A percentile compares a stretch with the other conserved stretches of the same genome.
phyloP scores from a whole-genome alignment of 2,329 filamentous ascomycete genomes.

The Verticillium klebahnii region DNA sequence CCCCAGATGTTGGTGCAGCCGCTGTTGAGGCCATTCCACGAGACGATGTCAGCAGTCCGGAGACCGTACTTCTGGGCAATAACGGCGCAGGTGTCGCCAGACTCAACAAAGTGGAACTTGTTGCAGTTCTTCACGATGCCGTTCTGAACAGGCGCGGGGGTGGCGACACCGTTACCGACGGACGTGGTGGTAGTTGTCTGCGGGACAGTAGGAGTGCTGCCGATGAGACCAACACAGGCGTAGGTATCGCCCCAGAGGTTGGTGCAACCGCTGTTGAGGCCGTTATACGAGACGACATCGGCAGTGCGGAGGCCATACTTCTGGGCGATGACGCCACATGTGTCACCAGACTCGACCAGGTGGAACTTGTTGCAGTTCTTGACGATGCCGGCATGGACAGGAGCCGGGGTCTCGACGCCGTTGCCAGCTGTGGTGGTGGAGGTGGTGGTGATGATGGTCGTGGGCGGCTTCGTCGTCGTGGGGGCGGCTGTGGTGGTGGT shows the following conservation, averaged over 20 bases:
- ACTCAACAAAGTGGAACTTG: constrained; percentile 7
- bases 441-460: constrained; percentile 14
- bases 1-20: constrained; percentile 12
- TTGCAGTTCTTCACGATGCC: constrained; percentile 10
- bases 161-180: constrained; percentile 9
- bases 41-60: not conserved
- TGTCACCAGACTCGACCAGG: constrained; percentile 6
- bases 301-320: constrained; percentile 6
- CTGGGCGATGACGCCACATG: constrained; percentile 5
- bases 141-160: constrained; percentile 7
- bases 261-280: constrained; percentile 8
- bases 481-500: not conserved
- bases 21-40: constrained; percentile 2
- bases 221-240: constrained; percentile 11
- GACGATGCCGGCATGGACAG: constrained; percentile 11
- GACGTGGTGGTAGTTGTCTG: constrained; percentile 8
- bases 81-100: constrained; percentile 8
- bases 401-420: constrained; percentile 9
- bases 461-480: not conserved
- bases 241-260: constrained; percentile 10
- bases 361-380: constrained; percentile 17
- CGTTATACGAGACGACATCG: constrained; percentile 14
- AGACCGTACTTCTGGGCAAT: not conserved
- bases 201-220: not conserved
- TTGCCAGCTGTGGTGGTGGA: not conserved